These are phyloP conservation scores for Paramarasmius palmivorus DNA, from an alignment of 1,284 basidiomycete genomes.

Conservation along the genomic window DNA sequence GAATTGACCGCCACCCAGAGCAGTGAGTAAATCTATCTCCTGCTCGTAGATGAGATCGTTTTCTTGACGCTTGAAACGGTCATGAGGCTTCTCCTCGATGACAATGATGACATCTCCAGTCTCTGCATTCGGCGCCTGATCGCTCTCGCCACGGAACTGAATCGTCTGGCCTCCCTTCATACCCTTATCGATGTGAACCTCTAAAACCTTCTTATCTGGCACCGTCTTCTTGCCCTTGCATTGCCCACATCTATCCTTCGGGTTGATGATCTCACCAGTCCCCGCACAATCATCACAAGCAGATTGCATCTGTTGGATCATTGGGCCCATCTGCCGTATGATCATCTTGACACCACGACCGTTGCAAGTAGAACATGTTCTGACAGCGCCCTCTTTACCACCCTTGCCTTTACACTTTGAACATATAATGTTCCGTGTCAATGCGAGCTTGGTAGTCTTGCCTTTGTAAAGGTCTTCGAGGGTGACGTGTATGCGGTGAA, in stretches of 20 bases:
- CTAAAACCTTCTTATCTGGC: conserved; percentile 96
- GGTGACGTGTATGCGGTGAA: conserved; percentile 94
- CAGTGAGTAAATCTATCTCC: conserved; percentile 92
- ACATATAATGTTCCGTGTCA: conserved; percentile 96
- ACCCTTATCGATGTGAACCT: conserved; percentile 99
- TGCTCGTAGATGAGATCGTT: conserved; percentile 90
- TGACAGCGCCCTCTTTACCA: conserved; percentile 95
- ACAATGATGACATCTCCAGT: conserved; percentile 98
- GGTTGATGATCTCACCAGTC: conserved; percentile 91
- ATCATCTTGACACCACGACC: conserved; percentile 94
- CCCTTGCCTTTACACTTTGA: conserved; percentile 93
- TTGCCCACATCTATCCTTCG: conserved; percentile 89
- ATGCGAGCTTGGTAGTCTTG: conserved; percentile 96
- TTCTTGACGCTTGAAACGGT: conserved; percentile 89
- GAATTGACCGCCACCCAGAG: conserved; percentile 91
- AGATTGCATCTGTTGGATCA: conserved; percentile 99
- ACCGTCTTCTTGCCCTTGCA: conserved; percentile 97
- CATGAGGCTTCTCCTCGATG: conserved; percentile 94
- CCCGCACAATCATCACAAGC: conserved; percentile 93
- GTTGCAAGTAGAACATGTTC: conserved; percentile 76
- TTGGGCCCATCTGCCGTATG: conserved; percentile 96
- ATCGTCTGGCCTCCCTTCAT: conserved; percentile 99
- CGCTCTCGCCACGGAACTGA: conserved; percentile 92
- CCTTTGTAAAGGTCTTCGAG: conserved; percentile 99
- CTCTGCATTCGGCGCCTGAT: conserved; percentile 89